Percentiles rank a stretch among this genome's conserved stretches.
phyloP scores from a whole-genome alignment of 2,329 filamentous ascomycete species.

The Ustulina deusta region DNA sequence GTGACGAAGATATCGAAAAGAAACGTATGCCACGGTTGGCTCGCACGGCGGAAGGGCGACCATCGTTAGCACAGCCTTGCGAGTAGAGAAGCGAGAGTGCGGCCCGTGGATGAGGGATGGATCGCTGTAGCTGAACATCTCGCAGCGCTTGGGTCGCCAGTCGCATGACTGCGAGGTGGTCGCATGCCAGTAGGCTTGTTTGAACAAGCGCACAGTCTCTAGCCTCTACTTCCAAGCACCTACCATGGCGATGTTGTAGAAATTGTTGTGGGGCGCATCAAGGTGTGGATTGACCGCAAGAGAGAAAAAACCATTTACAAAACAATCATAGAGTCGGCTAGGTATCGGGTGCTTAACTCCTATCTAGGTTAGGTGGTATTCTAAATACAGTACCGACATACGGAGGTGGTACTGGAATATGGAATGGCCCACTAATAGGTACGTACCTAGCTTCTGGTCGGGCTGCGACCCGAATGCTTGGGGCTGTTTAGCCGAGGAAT shows the following conservation, averaged over 20 bases:
- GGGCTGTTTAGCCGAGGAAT: conserved; percentile 43
- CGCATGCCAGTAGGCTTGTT: conserved; percentile 42
- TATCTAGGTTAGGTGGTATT: too few species aligned
- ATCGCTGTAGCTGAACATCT: conserved; percentile 50
- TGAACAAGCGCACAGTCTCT: conserved; percentile 6
- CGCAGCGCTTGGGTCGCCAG: conserved; percentile 47
- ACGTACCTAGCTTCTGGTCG: too few species aligned
- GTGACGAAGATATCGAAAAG: conserved; percentile 36
- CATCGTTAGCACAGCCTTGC: conserved; percentile 22
- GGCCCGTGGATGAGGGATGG: conserved; percentile 39
- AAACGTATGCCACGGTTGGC: conserved; percentile 27
- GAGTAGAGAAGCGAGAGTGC: conserved; percentile 28
- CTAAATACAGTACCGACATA: too few species aligned
- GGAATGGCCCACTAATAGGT: background rate
- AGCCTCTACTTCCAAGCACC: background rate
- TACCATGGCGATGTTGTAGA: conserved; percentile 5
- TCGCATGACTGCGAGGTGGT: conserved; percentile 52
- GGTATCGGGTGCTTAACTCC: too few species aligned
- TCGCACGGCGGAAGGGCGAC: conserved; percentile 1
- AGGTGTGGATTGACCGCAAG: background rate
- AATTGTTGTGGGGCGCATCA: conserved; percentile 15
- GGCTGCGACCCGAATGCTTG: too few species aligned
- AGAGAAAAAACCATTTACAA: background rate
- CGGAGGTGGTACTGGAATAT: too few species aligned
- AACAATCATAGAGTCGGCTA: too few species aligned